Conservation (phyloP, 208 protist genomes). For the Porcisia deanei region DNA sequence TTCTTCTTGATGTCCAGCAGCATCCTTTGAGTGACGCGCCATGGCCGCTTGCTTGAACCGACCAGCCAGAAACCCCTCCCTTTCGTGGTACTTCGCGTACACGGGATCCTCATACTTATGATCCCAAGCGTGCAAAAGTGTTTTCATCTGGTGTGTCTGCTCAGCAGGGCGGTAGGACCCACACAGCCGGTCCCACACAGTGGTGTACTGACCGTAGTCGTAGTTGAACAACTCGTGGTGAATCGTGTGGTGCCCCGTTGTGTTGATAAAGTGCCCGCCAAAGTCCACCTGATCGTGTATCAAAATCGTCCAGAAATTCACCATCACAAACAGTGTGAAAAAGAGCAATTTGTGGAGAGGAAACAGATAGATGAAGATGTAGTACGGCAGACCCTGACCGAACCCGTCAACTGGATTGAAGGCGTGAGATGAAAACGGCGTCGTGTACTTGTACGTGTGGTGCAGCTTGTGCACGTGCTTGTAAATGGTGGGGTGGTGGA, state of each 20-base stretch:
- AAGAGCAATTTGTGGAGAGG: conserved; percentile 90
- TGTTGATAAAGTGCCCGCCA: conserved; percentile 76
- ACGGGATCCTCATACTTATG: conserved; percentile 46
- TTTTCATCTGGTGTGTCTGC: conserved; percentile 66
- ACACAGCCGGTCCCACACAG: conserved; percentile 92
- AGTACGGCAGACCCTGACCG: conserved; percentile 93
- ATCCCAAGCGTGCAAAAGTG: conserved; percentile 26
- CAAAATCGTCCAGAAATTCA: conserved; percentile 95
- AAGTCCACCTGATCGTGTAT: conserved; percentile 94
- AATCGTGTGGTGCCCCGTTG: conserved; percentile 92
- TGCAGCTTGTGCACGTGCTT: conserved; percentile 92
- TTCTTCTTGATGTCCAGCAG: conserved; percentile 1
- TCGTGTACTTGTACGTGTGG: conserved; percentile 89
- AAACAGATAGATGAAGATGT: conserved; percentile 90
- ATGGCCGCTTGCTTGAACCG: conserved; percentile 49
- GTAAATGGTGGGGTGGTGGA: conserved; percentile 93
- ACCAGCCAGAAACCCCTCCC: conserved; percentile 52
- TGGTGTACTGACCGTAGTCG: conserved; percentile 96
- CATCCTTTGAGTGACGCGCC: conserved; percentile 19
- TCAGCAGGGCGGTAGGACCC: conserved; percentile 81
- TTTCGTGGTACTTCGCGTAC: conserved; percentile 48
- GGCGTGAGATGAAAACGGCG: conserved; percentile 92
- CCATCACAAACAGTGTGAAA: conserved; percentile 84
- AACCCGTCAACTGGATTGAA: conserved; percentile 95
- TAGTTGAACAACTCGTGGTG: conserved; percentile 94